Percentiles rank a stretch among this genome's conserved stretches.
phyloP scores from a whole-genome alignment of 148 eudicot species.

The Beta vulgaris region DNA sequence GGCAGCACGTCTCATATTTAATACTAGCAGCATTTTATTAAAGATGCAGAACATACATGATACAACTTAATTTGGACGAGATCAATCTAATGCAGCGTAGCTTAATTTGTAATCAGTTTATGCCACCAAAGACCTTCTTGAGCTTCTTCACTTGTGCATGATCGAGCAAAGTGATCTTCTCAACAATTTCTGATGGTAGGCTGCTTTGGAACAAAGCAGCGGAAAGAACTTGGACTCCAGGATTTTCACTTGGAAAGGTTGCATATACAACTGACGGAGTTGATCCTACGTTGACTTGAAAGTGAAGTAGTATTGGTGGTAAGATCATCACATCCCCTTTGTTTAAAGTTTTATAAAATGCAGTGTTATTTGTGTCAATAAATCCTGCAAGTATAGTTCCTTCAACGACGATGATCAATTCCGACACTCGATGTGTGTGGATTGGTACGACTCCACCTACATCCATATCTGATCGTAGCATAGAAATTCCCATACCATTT shows the following conservation, averaged over 20 bases:
- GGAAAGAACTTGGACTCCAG: neutral
- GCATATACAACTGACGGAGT: neutral
- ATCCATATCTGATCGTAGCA: neutral
- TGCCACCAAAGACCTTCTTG: neutral
- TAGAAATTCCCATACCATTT: neutral
- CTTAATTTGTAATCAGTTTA: neutral
- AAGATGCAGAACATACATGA: too few species aligned
- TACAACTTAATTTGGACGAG: too few species aligned
- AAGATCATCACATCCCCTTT: too few species aligned
- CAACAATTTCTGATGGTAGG: neutral
- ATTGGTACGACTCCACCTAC: neutral
- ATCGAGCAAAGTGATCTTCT: conserved; percentile 13
- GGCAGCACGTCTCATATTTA: too few species aligned
- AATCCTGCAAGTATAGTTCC: conserved; percentile 2
- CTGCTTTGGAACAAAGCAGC: neutral
- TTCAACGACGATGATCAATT: neutral
- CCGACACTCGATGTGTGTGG: conserved; percentile 2
- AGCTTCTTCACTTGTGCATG: conserved; percentile 1
- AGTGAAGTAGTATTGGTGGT: too few species aligned
- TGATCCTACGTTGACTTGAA: neutral
- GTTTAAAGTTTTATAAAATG: too few species aligned
- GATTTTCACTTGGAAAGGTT: neutral
- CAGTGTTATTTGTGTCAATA: conserved; percentile 6
- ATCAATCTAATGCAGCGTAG: too few species aligned
- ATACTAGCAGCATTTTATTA: too few species aligned